phyloP scores from a whole-genome alignment of 257 asterid species.

The Scutellaria galericulata region DNA sequence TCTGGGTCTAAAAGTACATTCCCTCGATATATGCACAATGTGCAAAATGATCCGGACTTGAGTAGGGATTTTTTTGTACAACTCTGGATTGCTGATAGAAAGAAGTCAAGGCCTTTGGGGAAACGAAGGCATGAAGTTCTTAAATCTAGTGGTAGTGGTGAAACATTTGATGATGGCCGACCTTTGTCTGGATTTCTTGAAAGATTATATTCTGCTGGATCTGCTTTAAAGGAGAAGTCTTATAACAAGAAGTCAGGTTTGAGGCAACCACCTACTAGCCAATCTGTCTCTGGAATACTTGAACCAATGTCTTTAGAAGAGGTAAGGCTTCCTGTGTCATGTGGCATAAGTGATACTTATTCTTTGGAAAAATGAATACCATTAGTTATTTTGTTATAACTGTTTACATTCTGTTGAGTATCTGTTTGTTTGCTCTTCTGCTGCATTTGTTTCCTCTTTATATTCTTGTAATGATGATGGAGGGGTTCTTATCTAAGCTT shows the following conservation, averaged over 20 bases:
- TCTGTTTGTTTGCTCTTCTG: not conserved
- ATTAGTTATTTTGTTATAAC: conserved; percentile 19
- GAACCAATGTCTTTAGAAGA: conserved; percentile 81
- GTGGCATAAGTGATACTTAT: not conserved
- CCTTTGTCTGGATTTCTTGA: conserved; percentile 39
- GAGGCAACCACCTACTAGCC: conserved; percentile 83
- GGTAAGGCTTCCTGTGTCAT: conserved; percentile 50
- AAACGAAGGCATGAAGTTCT: conserved; percentile 43
- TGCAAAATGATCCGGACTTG: conserved; percentile 56
- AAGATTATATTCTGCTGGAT: conserved; percentile 53
- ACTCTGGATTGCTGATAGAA: conserved; percentile 75
- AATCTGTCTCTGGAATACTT: conserved; percentile 73
- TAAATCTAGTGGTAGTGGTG: conserved; percentile 35
- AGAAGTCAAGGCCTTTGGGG: conserved; percentile 42
- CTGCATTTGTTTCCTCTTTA: conserved; percentile 7
- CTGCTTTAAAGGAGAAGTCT: conserved; percentile 44
- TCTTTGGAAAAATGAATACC: conserved; percentile 21
- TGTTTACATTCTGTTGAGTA: not conserved
- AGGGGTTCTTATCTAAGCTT: conserved; percentile 21
- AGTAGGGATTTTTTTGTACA: conserved; percentile 73
- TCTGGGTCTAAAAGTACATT: conserved; percentile 39
- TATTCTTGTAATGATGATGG: conserved; percentile 7
- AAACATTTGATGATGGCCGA: conserved; percentile 37
- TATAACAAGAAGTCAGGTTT: conserved; percentile 48
- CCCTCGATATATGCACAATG: conserved; percentile 46